Base-by-base conservation (phyloP, 495 filamentous ascomycete species). In the Annulohypoxylon maeteangense region DNA sequence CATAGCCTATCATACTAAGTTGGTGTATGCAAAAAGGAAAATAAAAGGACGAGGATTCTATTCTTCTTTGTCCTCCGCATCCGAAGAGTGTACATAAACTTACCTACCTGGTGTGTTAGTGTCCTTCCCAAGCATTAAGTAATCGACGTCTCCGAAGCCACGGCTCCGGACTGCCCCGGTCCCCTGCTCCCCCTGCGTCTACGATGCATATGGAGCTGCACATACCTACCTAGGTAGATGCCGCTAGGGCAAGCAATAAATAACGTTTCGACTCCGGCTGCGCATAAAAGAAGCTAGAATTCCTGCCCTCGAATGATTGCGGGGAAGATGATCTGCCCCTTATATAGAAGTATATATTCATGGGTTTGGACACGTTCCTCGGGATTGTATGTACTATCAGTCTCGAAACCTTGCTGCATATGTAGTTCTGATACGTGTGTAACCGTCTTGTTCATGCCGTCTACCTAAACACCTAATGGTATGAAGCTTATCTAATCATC, bases 121-220 rank as follows among this genome's bases (percentile, higher is more conserved):
- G 16, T 34, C 23, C 10, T 25, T 31, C 34, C 40, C 7, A 57
- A 18, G 14, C 47, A 60, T 58, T 57, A 70, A 45, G 53, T 38
- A 58, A 59, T 62, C 38, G 14, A 23, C 29, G 40, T 36, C 34
- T 54, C 61, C 61, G 61, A 63, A 63, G 61, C 48, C 61, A 63
- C 29, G 61, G 48, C 36, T 62, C 25, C 36, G 55, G 36, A 18
- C 29, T 34, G 20, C 45, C 18, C 18, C 22, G 3, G 18, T 12
- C 45, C 45, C 44, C 31, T 25, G 44, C 14, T 16, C 25, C 34
- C 36, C 32, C 48, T 57, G 38, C 29, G 62, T 38, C 12, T 16
- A 45, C 53, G 45, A 54, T 67, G 29, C 36, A 67, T 36, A 34
- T 50, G 38, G 57, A 25, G 47, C 54, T 56, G 34, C 54, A 20